Base-by-base conservation (phyloP, 306 rosid species). In the Cucurbita maxima region DNA sequence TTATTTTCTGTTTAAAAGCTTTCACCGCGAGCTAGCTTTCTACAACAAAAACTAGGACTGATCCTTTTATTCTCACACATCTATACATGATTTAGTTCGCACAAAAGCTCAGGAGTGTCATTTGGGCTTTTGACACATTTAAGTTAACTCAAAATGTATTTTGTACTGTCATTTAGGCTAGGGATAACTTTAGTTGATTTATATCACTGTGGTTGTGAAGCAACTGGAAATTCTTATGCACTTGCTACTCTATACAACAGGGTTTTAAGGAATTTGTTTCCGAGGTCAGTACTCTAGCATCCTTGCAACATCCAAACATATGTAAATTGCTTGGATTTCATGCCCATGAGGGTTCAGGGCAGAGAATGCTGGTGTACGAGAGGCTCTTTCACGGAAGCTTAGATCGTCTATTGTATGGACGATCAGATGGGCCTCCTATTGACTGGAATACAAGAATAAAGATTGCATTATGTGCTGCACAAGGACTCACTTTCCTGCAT, bases 381-480 rank as follows among this genome's bases (percentile, higher is more conserved):
- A 84, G 97, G 84, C 96, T 95, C 25, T 85, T 51, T 79, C 99
- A 95, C 77, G 99, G 99, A 82, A 87, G 96, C 83, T 83, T 95
- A 81, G 96, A 88, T 78, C 96, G 96, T 36, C 76, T 88, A 72
- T 73, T 95, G 59, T 89, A 84, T 70, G 99, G 96, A 73, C 86
- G 99, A 79, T 84, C 96, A 64, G 99, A 95, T 76, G 97, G 96
- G 12, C 97, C 99, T 10, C 86, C 91, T 11, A 83, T 95, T 77
- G 99, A 95, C 81, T 95, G 99, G 99, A 95, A 89, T 70, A 89
- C 97, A 57, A 88, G 99, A 85, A 91, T 89, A 85, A 91, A 88
- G 86, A 89, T 95, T 78, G 95, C 96, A 56, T 80, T 89, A 61
- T 89, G 91, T 67, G 96, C 99, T 73, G 97, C 99, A 16, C 96